A percentile compares a stretch with the other conserved stretches of the same genome.
Conservation (phyloP, 2,329 filamentous ascomycete genomes). For the Cercospora brassicicola region DNA sequence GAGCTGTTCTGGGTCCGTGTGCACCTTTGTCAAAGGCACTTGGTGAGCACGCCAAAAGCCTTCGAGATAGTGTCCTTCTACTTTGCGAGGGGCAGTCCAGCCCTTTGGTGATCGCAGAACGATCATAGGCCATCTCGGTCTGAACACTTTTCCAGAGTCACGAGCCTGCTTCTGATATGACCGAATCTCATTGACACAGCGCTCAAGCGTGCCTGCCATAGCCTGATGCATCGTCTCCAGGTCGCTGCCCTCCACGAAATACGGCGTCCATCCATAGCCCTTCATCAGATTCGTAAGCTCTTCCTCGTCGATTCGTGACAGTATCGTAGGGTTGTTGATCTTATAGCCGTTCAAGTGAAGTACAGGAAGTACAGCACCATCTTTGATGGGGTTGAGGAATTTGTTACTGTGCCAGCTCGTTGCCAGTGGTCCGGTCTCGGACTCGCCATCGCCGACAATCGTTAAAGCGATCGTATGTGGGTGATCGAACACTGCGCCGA, state of each 20-base stretch:
- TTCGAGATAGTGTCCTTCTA: constrained; percentile 68
- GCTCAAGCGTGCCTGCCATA: constrained; percentile 74
- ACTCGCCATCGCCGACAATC: constrained; percentile 77
- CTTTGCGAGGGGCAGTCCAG: constrained; percentile 72
- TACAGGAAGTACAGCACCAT: constrained; percentile 75
- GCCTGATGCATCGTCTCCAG: constrained; percentile 75
- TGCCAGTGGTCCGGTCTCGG: constrained; percentile 76
- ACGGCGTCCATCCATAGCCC: constrained; percentile 76
- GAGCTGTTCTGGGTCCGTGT: constrained; percentile 62
- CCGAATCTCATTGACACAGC: constrained; percentile 68
- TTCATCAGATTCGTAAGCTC: constrained; percentile 69
- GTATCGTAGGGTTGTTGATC: constrained; percentile 76
- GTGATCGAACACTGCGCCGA: constrained; percentile 73
- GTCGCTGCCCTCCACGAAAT: constrained; percentile 77
- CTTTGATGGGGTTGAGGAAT: constrained; percentile 75
- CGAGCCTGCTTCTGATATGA: constrained; percentile 70
- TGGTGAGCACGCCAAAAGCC: constrained; percentile 81
- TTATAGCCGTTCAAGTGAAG: constrained; percentile 82
- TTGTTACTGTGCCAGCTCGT: constrained; percentile 82
- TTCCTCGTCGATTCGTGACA: constrained; percentile 71
- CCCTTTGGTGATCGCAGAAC: constrained; percentile 75
- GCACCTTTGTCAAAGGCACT: constrained; percentile 71
- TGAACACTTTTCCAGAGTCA: constrained; percentile 66
- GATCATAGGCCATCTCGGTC: constrained; percentile 77
- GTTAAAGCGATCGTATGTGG: constrained; percentile 72